phyloP scores from a whole-genome alignment of 768 basidiomycete genomes.

The Leccinum variicolor region DNA sequence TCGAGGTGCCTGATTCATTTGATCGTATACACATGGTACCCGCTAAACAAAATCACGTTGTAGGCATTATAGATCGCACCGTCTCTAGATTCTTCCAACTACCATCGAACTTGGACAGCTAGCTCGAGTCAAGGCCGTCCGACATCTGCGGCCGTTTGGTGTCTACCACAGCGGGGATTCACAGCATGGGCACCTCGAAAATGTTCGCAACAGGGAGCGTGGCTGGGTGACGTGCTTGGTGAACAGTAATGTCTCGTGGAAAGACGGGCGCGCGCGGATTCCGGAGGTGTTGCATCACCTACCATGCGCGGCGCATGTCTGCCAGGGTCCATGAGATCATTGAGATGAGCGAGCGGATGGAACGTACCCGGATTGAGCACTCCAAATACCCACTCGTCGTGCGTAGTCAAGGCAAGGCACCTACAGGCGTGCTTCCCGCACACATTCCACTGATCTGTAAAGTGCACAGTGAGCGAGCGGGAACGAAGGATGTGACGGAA shows the following conservation, averaged over 20 bases:
- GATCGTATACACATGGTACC: not conserved
- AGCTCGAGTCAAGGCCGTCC: not conserved
- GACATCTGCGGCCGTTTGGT: not conserved
- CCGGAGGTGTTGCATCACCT: constrained; percentile 4
- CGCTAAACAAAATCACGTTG: not conserved
- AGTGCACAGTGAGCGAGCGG: too few species aligned
- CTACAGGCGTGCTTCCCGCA: too few species aligned
- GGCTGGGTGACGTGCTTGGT: not conserved
- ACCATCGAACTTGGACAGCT: not conserved
- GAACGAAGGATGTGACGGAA: too few species aligned
- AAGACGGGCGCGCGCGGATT: constrained; percentile 8
- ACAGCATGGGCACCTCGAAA: constrained; percentile 7
- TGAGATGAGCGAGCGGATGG: too few species aligned
- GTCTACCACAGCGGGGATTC: constrained; percentile 8
- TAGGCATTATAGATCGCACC: not conserved
- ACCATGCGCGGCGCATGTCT: too few species aligned
- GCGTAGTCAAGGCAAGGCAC: too few species aligned
- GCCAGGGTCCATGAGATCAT: too few species aligned
- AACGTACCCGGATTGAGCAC: too few species aligned
- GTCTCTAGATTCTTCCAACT: not conserved
- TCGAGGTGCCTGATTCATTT: not conserved
- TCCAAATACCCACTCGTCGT: too few species aligned
- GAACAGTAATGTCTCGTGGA: not conserved
- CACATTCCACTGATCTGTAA: too few species aligned
- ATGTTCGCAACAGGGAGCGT: constrained; percentile 3